Percentiles rank a stretch among this genome's conserved stretches.
phyloP scores from a whole-genome alignment of 139 green algal genomes.

The Chlamydomonas sp. region DNA sequence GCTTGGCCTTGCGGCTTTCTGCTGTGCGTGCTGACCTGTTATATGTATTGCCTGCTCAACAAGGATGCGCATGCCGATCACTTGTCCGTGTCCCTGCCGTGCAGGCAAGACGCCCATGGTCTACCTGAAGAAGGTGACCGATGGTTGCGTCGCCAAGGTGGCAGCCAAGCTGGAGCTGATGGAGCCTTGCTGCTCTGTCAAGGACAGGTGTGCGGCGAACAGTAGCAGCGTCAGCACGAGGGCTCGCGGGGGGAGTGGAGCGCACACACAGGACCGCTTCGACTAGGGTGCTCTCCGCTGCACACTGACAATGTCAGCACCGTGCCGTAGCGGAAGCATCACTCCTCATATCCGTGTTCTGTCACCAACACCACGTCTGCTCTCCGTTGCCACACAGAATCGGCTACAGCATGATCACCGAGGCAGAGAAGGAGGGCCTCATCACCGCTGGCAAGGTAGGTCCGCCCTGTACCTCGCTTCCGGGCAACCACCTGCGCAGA shows the following conservation, averaged over 20 bases:
- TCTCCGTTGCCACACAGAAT: constrained; percentile 70
- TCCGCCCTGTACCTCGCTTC: too few species aligned
- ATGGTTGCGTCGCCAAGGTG: constrained; percentile 68
- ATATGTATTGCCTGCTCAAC: background rate
- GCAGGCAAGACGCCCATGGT: constrained; percentile 97
- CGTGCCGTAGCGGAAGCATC: too few species aligned
- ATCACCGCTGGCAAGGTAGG: constrained; percentile 90
- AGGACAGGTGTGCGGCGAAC: constrained; percentile 70
- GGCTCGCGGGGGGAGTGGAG: background rate
- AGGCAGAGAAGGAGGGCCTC: constrained; percentile 88
- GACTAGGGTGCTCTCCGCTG: too few species aligned
- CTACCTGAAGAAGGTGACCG: constrained; percentile 84
- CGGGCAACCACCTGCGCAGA: too few species aligned
- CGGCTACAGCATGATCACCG: constrained; percentile 91
- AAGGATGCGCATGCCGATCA: background rate
- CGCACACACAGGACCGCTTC: too few species aligned
- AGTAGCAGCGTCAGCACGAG: background rate
- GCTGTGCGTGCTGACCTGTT: background rate
- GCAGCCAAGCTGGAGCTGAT: constrained; percentile 92
- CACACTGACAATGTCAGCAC: too few species aligned
- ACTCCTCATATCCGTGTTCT: too few species aligned
- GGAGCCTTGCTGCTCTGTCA: constrained; percentile 88
- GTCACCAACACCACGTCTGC: too few species aligned
- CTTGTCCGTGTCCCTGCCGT: background rate
- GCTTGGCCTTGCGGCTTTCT: background rate